Evolutionary conservation across 345 rosid genomes (phyloP).

Genomic region (Hirschfeldia incana): DNA sequence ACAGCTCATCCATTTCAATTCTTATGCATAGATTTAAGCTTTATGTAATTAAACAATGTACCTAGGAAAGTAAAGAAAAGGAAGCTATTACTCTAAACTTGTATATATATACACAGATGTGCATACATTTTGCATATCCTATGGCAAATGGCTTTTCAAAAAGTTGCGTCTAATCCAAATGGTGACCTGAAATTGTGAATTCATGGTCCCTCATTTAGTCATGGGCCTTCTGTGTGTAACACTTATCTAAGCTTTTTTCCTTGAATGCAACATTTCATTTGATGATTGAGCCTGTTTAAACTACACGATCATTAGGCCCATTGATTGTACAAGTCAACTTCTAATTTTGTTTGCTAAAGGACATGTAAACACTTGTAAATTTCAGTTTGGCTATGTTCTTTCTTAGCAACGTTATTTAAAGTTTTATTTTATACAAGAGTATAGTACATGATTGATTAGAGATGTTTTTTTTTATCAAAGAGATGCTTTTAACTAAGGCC

Average conservation of each 20-base stretch:
- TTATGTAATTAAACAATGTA: background rate
- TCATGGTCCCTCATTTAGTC: conserved; percentile 17
- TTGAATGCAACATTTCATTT: background rate
- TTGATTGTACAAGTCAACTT: background rate
- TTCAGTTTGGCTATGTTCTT: too few species aligned
- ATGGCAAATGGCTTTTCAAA: background rate
- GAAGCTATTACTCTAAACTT: background rate
- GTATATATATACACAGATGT: background rate
- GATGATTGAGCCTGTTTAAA: background rate
- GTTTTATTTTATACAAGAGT: background rate
- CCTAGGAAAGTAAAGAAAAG: background rate
- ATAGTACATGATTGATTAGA: too few species aligned
- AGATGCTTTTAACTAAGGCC: too few species aligned
- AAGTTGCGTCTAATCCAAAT: background rate
- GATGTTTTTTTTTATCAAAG: too few species aligned
- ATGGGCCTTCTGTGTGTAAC: conserved; percentile 12
- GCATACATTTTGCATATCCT: conserved; percentile 5
- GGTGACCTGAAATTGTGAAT: background rate
- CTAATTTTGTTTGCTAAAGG: background rate
- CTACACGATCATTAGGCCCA: background rate
- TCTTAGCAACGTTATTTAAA: background rate
- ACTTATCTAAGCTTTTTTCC: background rate
- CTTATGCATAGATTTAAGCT: background rate
- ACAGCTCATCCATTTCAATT: conserved; percentile 14
- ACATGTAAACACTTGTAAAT: background rate